Evolutionary conservation across 108 stramenopile species (phyloP).

Genomic region (Poteriospumella lacustris): DNA sequence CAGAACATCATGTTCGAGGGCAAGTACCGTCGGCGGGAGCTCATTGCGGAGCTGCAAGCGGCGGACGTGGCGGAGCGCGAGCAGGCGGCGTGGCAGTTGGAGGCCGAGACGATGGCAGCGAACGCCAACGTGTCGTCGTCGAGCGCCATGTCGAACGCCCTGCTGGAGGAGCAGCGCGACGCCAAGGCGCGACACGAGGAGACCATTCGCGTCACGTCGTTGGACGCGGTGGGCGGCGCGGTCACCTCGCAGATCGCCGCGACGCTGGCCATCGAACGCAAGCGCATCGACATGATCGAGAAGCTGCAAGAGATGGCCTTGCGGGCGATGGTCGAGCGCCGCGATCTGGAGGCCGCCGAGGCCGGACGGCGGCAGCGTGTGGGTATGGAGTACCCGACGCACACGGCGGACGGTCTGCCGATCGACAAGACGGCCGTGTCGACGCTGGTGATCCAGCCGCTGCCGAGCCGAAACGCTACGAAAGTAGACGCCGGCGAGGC

Average conservation of each 20-base stretch:
- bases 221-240: conserved; percentile 41
- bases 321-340: conserved; percentile 26
- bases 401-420: too few species aligned
- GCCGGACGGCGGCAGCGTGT: conserved; percentile 35
- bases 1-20: conserved; percentile 54
- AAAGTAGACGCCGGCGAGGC: too few species aligned
- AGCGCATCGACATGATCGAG: conserved; percentile 30
- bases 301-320: conserved; percentile 22
- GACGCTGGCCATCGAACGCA: conserved; percentile 31
- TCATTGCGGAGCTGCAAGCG: conserved; percentile 47
- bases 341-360: conserved; percentile 35
- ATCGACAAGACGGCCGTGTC: too few species aligned
- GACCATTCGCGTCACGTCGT: neutral
- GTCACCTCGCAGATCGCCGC: conserved; percentile 34
- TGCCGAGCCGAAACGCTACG: too few species aligned
- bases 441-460: too few species aligned
- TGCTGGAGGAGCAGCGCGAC: conserved; percentile 1
- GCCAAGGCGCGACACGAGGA: neutral
- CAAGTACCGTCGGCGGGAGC: conserved; percentile 41
- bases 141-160: too few species aligned
- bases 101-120: too few species aligned
- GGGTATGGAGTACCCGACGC: conserved; percentile 32
- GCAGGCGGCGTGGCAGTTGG: too few species aligned
- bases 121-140: too few species aligned
- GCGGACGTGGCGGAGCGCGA: conserved; percentile 27